Base-by-base conservation (phyloP, 202 grass and related monocot species). In the Schoenoplectus tabernaemontani region DNA sequence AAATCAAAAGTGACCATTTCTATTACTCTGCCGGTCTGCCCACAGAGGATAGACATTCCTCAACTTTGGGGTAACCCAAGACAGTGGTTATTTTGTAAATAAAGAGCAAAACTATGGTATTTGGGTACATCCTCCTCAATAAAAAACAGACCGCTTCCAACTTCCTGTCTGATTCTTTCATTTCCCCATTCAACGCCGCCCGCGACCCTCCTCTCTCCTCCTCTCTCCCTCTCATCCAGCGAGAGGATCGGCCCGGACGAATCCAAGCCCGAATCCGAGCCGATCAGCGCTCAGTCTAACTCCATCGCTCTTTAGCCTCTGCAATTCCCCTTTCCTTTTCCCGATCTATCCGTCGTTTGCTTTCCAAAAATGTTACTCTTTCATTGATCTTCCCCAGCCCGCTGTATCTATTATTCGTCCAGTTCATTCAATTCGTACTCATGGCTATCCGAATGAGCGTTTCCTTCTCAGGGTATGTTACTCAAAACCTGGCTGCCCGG, bases 371-470 rank as follows among this genome's bases (percentile, higher is more conserved):
- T 82, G 88, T 44, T 50, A 84, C 13, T 20, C 54, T 57, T 32
- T 85, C 16, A 80, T 53, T 76, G 4, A 17, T 0, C 2, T 36
- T 10, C 43, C 77, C 84, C 61, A 60, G 23, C 3, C n/a, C 26
- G 12, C 70, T 37, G 39, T n/a, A 48, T 83, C 9, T 20, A 67
- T 81, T 57, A 61, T 74, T 81, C 8, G 71, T 89, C 87, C 38
- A 50, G 56, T 80, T 87, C 47, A 75, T 89, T 32, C 69, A 70
- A 62, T 67, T 95, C 59, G 42, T 91, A 51, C 68, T 75, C 41
- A 99, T 99, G 96, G 96, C 96, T 85, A 99, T 99, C 72, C 92
- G 96, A 66, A 87, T 93, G 47, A 99, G 90, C 42, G 36, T 96
- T 51, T 93, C 90, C 69, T 93, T 92, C 83, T 99, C 92, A 56